phyloP scores from a whole-genome alignment of 2,329 filamentous ascomycete species.

The Gliomastix tumulicola region DNA sequence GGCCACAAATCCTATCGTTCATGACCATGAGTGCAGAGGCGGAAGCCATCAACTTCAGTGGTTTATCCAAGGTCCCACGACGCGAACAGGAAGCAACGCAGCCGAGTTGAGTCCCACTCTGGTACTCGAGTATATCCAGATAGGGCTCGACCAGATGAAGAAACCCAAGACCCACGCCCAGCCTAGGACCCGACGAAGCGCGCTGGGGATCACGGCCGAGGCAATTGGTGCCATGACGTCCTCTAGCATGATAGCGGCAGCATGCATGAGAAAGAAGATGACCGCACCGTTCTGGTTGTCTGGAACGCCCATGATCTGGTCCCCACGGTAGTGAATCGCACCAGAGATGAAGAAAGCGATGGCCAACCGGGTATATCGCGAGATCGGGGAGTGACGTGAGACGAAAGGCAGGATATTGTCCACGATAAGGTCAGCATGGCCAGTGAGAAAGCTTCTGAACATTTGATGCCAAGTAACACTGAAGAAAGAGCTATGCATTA shows the following conservation, averaged over 20 bases:
- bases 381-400: neutral
- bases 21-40: too few species aligned
- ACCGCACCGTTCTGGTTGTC: neutral
- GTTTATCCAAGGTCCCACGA: neutral
- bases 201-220: neutral
- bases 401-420: slow-evolving; percentile 2
- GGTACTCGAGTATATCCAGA: slow-evolving; percentile 3
- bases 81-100: neutral
- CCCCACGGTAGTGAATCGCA: slow-evolving; percentile 2
- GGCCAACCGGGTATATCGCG: neutral
- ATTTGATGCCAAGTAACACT: slow-evolving; percentile 4
- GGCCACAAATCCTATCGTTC: too few species aligned
- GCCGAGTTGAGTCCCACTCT: slow-evolving; percentile 3
- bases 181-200: slow-evolving; percentile 2
- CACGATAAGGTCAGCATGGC: slow-evolving; percentile 2
- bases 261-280: slow-evolving; percentile 1
- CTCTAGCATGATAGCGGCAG: slow-evolving; percentile 1
- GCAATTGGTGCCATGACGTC: neutral
- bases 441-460: slow-evolving; percentile 3
- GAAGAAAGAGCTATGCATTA: neutral
- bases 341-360: slow-evolving; percentile 3
- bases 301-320: slow-evolving; percentile 1
- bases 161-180: slow-evolving; percentile 4
- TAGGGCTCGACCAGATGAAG: slow-evolving; percentile 4
- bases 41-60: too few species aligned